Base-by-base conservation (phyloP, 352 stramenopile species). In the Thraustotheca clavata region DNA sequence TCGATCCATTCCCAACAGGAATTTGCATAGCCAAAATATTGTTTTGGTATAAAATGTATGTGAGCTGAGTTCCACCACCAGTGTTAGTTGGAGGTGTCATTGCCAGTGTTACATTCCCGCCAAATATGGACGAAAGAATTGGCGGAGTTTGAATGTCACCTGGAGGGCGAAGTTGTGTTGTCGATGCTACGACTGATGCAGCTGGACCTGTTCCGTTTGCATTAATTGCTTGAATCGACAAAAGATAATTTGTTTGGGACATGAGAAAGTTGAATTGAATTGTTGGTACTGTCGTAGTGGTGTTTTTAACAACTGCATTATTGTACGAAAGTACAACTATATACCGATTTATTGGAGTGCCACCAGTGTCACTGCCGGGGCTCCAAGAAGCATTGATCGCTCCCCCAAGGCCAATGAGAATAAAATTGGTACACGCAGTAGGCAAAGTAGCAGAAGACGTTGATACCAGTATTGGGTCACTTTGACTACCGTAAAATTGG, bases 21-120 rank as follows among this genome's bases (percentile, higher is more conserved):
- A 54, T 57, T 29, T 75, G 11, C 4, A 34, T 79, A 5, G 60
- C 68, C 11, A 76, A 41, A 1, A 49, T 41, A 3, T 16, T 72
- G 8, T 55, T 55, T 22, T 85, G 71, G 36, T 77, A 85, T 16
- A 89, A 26, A 72, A 76, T 52, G 86, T 70, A 0, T n/a, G 36
- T 8, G 59, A 49, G 4, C 8, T 78, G 14, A 83, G 49, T 0
- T 0, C 65, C 60, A 22, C 80, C 80, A 33, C 80, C 80, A 0
- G 74, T 78, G n/a, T 82, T 72, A 0, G 73, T 1, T 9, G 80
- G 77, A 14, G 62, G 26, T 0, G 61, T 38, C 0, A 87, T 22
- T 54, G 81, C 60, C 12, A 88, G 59, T 4, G 77, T 88, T n/a
- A 87, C 73, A 36, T 82, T 89, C 1, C 78, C 78, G 16, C 80